Evolutionary conservation across 2,329 filamentous ascomycete species (phyloP).

Genomic region (Thielaviopsis musarum): DNA sequence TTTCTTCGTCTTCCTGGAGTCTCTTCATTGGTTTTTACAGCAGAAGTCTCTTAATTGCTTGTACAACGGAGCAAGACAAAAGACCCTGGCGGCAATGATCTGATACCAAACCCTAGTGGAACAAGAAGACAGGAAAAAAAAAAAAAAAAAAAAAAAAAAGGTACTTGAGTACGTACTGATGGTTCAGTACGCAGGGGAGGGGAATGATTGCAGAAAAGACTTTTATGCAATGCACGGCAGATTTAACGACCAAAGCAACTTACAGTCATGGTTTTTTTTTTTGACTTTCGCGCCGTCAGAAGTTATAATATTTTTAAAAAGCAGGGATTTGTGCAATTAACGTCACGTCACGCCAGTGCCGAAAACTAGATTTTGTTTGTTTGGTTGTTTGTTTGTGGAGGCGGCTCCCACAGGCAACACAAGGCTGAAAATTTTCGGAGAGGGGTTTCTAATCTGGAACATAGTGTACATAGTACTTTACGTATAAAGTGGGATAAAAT

Average conservation of each 20-base stretch:
- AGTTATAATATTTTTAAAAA: background rate
- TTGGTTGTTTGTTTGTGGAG: background rate
- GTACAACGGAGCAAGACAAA: too few species aligned
- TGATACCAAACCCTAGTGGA: background rate
- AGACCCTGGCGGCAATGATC: background rate
- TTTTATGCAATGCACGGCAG: background rate
- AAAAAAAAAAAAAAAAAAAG: background rate
- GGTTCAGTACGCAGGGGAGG: background rate
- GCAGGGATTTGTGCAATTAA: constrained; percentile 11
- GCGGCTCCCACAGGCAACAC: background rate
- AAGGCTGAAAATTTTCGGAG: constrained; percentile 6
- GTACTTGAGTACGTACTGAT: too few species aligned
- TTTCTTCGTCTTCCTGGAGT: background rate
- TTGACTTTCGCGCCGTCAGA: background rate
- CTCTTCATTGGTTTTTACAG: background rate
- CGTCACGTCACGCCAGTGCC: background rate
- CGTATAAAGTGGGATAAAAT: background rate
- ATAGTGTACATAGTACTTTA: background rate
- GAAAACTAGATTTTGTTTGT: background rate
- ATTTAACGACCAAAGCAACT: background rate
- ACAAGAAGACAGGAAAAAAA: background rate
- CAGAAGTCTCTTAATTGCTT: too few species aligned
- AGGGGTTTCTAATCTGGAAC: background rate
- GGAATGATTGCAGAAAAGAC: background rate
- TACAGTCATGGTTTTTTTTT: constrained; percentile 1